Percentiles rank a stretch among this genome's conserved stretches.
Evolutionary conservation across 495 filamentous ascomycete genomes (phyloP).

Genomic region (Chaetomium fimeti): DNA sequence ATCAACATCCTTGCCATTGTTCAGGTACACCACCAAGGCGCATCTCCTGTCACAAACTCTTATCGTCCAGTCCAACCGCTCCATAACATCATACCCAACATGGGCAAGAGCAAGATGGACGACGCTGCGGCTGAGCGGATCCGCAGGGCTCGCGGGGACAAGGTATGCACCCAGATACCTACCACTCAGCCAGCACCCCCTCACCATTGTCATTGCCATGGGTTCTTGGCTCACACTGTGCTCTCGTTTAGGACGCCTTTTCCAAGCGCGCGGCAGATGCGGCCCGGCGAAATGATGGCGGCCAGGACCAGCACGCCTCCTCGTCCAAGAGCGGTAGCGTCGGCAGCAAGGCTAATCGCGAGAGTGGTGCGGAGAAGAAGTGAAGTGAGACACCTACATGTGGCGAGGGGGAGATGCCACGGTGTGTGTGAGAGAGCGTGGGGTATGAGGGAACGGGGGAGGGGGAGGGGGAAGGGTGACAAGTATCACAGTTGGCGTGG

Average conservation of each 20-base stretch:
- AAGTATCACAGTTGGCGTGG: not conserved
- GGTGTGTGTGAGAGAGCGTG: not conserved
- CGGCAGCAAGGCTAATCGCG: constrained; percentile 10
- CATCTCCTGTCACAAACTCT: not conserved
- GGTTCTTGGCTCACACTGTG: not conserved
- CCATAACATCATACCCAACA: constrained; percentile 13
- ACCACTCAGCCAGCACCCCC: not conserved
- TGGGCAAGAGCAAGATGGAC: constrained; percentile 47
- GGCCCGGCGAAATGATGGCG: constrained; percentile 38
- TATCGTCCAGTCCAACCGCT: not conserved
- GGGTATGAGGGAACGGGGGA: not conserved
- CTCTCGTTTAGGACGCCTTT: constrained; percentile 41
- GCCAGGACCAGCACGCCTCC: constrained; percentile 13
- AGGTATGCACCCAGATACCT: constrained; percentile 28
- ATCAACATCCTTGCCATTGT: not conserved
- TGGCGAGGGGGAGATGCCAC: not conserved
- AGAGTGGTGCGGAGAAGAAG: constrained; percentile 17
- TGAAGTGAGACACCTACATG: constrained; percentile 4
- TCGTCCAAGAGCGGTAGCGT: constrained; percentile 9
- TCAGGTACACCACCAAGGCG: not conserved
- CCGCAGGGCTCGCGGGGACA: constrained; percentile 41
- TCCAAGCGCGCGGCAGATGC: constrained; percentile 45
- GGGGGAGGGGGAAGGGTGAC: not conserved
- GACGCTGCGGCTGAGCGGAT: constrained; percentile 48
- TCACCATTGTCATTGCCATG: not conserved